Base-by-base conservation (phyloP, 139 green algal genomes). In the Yamagishiella unicocca region DNA sequence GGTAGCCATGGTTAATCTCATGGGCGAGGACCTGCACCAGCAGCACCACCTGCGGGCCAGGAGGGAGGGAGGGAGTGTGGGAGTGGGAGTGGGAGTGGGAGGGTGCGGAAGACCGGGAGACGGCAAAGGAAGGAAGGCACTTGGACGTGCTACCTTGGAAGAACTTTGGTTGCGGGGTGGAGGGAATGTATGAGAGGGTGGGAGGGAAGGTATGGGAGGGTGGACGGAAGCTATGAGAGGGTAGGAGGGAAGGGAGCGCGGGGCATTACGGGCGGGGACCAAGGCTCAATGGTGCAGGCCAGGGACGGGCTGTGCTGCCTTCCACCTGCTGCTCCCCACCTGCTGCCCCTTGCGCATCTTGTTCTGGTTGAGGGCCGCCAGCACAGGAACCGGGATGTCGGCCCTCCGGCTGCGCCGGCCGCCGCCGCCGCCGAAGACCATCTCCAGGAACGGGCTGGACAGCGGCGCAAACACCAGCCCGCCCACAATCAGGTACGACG, bases 1-100 rank as follows among this genome's bases (percentile, higher is more conserved):
- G 89, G 88, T 96, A 96, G 46, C 94, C 94, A 71, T 94, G 92
- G 80, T 96, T 96, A 66, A 96, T 93, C 89, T 95, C 93, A 29
- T 95, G 92, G 5, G 92, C 92, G 31, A 96, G 89, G 29, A 96
- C 90, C 85, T 96, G 94, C 75, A 96, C 93, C 62, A 96, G 89
- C 31, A 96, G 71, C 4, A 96, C 92, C 31, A 95, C 89, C 87
- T 95, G 90, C 7, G 42, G 38, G n/a, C 33, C 67, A 67, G 8
- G 53, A 35, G 43, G 76, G 53, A 1, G 31, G 53, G 33, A 35
- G 76, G 53, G 14, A 10, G 33, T 1, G 40, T 24, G 38, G 29
- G 9, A 31, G 70, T 7, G 70, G 2, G 35, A 37, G 38, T 25
- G 10, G 71, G 31, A n/a, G n/a, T n/a, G n/a, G n/a, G n/a, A n/a